Percentiles rank a stretch among this genome's conserved stretches.
Evolutionary conservation across 139 green algal species (phyloP).

Genomic region (Eudorina sp.): DNA sequence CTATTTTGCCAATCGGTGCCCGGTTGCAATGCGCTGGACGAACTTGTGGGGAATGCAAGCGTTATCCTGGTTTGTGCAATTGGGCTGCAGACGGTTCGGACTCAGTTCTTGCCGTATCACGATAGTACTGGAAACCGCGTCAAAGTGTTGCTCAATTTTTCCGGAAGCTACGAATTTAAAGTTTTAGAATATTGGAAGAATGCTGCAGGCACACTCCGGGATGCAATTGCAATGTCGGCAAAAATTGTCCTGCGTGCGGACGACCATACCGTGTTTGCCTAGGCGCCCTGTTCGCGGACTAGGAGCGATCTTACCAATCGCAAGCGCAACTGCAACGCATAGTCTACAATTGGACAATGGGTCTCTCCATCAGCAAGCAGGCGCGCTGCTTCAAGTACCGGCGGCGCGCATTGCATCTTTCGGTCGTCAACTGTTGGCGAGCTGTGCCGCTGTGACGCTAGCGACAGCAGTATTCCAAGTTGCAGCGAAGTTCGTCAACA

Average conservation of each 20-base stretch:
- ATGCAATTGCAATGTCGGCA: neutral
- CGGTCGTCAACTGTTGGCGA: conserved; percentile 10
- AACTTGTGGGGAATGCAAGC: too few relatives aligned
- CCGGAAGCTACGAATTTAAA: neutral
- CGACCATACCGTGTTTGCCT: too few relatives aligned
- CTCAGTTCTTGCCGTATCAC: too few relatives aligned
- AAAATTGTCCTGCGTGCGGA: neutral
- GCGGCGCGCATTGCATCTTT: conserved; percentile 27
- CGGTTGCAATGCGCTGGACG: too few relatives aligned
- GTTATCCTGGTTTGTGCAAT: too few relatives aligned
- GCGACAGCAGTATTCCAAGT: conserved; percentile 20
- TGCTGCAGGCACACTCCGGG: neutral
- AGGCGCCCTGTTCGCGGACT: neutral
- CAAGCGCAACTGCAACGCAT: neutral
- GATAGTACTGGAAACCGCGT: neutral
- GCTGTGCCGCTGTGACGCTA: conserved; percentile 14
- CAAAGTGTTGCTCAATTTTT: neutral
- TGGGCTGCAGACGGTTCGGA: too few relatives aligned
- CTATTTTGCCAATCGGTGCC: too few relatives aligned
- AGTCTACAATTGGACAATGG: neutral
- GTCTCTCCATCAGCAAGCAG: neutral
- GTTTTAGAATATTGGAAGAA: neutral
- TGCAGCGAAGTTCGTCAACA: conserved; percentile 8
- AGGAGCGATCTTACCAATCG: neutral
- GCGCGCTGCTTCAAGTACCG: neutral